Conservation (phyloP, 192 early-diverging fungal genomes). For the Mortierella hygrophila region DNA sequence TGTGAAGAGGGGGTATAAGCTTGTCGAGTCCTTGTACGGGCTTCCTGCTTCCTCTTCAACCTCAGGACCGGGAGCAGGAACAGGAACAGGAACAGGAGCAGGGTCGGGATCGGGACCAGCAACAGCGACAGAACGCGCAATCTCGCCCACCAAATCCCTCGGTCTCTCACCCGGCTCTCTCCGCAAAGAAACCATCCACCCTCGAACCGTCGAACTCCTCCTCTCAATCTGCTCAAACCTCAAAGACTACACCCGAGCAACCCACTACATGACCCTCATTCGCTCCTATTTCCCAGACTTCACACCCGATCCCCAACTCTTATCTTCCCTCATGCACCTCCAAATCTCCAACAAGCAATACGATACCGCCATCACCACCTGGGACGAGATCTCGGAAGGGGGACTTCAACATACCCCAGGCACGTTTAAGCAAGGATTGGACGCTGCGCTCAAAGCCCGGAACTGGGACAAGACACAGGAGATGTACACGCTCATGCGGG, state of each 20-base stretch:
- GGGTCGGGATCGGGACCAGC: neutral
- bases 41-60: neutral
- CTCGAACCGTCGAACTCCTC: constrained; percentile 36
- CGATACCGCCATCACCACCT: constrained; percentile 26
- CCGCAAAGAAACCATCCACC: constrained; percentile 21
- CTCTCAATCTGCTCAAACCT: constrained; percentile 39
- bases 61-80: neutral
- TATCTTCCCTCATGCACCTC: constrained; percentile 25
- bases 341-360: constrained; percentile 39
- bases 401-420: constrained; percentile 25
- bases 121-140: constrained; percentile 11
- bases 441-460: constrained; percentile 21
- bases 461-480: constrained; percentile 47
- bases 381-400: constrained; percentile 30
- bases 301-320: constrained; percentile 28
- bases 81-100: neutral
- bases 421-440: constrained; percentile 41
- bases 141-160: constrained; percentile 24
- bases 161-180: constrained; percentile 21
- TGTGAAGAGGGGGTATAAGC: constrained; percentile 23
- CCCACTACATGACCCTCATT: constrained; percentile 28
- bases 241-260: constrained; percentile 22
- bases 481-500: constrained; percentile 28
- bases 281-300: constrained; percentile 26
- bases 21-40: constrained; percentile 41